Evolutionary conservation across 805 yeast species (phyloP).

Genomic region (Danielia oregonensis): DNA sequence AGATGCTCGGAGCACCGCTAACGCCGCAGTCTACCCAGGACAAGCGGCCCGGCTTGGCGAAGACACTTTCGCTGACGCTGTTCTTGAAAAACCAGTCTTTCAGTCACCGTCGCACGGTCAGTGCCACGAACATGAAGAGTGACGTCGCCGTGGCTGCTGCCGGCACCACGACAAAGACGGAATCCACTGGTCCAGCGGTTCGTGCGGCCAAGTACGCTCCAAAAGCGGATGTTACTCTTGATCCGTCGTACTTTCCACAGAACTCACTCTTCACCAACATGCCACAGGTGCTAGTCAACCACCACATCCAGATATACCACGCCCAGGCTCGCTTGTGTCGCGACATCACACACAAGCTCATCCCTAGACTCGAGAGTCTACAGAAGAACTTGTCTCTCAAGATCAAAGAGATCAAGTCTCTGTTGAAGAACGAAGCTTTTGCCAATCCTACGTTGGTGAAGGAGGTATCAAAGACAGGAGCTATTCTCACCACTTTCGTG

Average conservation of each 20-base stretch:
- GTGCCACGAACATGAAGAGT: constrained; percentile 9
- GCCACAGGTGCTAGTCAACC: constrained; percentile 31
- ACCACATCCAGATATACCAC: constrained; percentile 28
- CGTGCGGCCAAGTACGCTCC: constrained; percentile 15
- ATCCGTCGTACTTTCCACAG: constrained; percentile 22
- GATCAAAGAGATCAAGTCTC: constrained; percentile 39
- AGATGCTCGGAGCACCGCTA: constrained; percentile 5
- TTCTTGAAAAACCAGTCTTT: constrained; percentile 21
- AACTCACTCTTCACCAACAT: constrained; percentile 24
- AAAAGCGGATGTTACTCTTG: constrained; percentile 18
- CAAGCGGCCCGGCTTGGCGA: constrained; percentile 21
- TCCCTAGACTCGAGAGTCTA: constrained; percentile 36
- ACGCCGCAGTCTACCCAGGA: constrained; percentile 6
- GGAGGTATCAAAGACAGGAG: constrained; percentile 57
- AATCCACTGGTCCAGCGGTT: constrained; percentile 3
- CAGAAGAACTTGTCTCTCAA: constrained; percentile 32
- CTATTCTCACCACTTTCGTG: constrained; percentile 38
- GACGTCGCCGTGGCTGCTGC: constrained; percentile 4
- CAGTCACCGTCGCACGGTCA: constrained; percentile 16
- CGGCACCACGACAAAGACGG: constrained; percentile 1
- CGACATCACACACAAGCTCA: constrained; percentile 29
- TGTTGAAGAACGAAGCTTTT: constrained; percentile 39
- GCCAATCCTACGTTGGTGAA: constrained; percentile 32
- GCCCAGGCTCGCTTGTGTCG: constrained; percentile 26
- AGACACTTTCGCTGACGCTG: constrained; percentile 21